A percentile compares a stretch with the other conserved stretches of the same genome.
Conservation (phyloP, 2,329 filamentous ascomycete species). For the Cladorrhinum sp. region DNA sequence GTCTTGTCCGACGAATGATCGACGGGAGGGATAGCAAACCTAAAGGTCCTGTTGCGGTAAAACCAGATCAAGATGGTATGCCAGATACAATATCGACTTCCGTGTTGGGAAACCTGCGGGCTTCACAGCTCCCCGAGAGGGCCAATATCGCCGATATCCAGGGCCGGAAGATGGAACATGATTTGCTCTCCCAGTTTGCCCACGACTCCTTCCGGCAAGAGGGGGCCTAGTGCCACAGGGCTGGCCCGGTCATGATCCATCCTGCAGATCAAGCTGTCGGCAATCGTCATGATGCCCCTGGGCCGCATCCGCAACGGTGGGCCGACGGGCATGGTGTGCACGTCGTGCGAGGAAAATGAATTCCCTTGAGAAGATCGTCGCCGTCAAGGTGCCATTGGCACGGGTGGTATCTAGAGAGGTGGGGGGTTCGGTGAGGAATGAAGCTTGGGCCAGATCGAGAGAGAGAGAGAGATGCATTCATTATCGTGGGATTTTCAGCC, state of each 20-base stretch:
- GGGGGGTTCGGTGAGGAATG: background rate
- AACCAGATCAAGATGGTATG: background rate
- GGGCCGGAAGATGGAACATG: background rate
- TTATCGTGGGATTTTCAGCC: background rate
- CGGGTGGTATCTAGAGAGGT: background rate
- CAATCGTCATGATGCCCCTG: background rate
- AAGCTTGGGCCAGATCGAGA: background rate
- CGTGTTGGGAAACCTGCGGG: background rate
- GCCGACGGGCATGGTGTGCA: background rate
- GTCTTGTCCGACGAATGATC: background rate
- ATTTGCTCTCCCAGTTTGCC: background rate
- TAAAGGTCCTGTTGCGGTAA: background rate
- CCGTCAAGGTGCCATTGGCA: background rate
- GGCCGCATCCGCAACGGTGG: background rate
- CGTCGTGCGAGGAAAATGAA: background rate
- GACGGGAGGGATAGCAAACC: background rate
- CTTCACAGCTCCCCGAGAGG: background rate
- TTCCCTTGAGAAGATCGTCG: background rate
- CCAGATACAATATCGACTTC: background rate
- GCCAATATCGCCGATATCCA: background rate
- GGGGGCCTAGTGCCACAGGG: background rate
- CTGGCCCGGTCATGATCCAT: background rate
- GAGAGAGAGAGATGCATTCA: background rate
- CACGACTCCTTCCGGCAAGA: background rate
- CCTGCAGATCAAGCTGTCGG: conserved; percentile 1